These are phyloP conservation scores for Fusarium fujikuroi DNA, from an alignment of 2,329 filamentous ascomycete species.

Conservation along the genomic window DNA sequence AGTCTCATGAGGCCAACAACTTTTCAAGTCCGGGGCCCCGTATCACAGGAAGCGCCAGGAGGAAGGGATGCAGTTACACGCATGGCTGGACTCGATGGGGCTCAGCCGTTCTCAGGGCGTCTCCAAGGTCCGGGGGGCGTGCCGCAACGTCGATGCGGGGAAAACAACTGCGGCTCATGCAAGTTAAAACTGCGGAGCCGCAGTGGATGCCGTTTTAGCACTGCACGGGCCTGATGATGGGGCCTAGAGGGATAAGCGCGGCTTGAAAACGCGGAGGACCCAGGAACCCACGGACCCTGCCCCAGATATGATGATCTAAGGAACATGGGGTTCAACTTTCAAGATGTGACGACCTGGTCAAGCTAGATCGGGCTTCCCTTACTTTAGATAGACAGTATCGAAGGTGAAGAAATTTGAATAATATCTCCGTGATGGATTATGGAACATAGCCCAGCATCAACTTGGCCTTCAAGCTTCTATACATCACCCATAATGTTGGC, in stretches of 20 bases:
- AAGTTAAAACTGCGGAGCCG: constrained; percentile 47
- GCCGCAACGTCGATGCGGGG: constrained; percentile 42
- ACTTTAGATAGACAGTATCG: neutral
- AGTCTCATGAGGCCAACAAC: constrained; percentile 25
- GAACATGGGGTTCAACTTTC: constrained; percentile 11
- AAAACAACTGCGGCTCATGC: constrained; percentile 47
- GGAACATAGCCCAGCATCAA: neutral
- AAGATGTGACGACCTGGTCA: constrained; percentile 22
- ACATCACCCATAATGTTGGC: constrained; percentile 6
- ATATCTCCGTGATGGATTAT: neutral
- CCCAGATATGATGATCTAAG: constrained; percentile 30
- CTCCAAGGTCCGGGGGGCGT: constrained; percentile 21
- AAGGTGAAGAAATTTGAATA: neutral
- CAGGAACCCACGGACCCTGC: constrained; percentile 40
- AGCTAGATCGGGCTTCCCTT: constrained; percentile 15
- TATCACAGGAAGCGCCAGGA: constrained; percentile 38
- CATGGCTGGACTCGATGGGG: neutral
- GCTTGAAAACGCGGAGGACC: constrained; percentile 39
- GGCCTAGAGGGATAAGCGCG: constrained; percentile 37
- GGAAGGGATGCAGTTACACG: constrained; percentile 34
- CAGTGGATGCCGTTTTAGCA: constrained; percentile 41
- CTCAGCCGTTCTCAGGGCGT: constrained; percentile 21
- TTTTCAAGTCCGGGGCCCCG: constrained; percentile 39
- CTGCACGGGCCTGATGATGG: constrained; percentile 28
- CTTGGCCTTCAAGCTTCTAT: constrained; percentile 5